These are phyloP conservation scores for Nakazawaea wickerhamii DNA, from an alignment of 805 yeast species.

Conservation along the genomic window DNA sequence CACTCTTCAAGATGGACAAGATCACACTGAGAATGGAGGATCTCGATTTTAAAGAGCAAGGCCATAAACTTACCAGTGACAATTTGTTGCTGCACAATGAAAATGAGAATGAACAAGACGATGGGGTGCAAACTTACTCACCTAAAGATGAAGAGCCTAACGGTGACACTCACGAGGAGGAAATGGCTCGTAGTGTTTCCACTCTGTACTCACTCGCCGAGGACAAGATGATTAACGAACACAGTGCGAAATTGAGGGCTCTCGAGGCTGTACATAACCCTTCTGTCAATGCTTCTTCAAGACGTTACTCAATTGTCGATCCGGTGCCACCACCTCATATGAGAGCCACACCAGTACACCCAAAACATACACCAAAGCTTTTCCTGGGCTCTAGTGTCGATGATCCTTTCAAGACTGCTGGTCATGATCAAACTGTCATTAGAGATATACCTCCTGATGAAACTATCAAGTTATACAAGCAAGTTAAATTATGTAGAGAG, in stretches of 20 bases:
- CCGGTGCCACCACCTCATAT: conserved; percentile 34
- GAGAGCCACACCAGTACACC: conserved; percentile 13
- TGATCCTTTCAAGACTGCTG: conserved; percentile 24
- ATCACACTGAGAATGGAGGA: background rate
- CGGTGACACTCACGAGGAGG: conserved; percentile 8
- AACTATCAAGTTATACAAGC: conserved; percentile 54
- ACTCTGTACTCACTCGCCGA: conserved; percentile 64
- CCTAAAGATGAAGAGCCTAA: conserved; percentile 1
- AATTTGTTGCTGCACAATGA: conserved; percentile 8
- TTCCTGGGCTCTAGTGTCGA: background rate
- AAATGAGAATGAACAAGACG: background rate
- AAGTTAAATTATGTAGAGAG: conserved; percentile 61
- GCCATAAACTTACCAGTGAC: conserved; percentile 3
- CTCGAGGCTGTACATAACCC: conserved; percentile 36
- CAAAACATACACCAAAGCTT: conserved; percentile 14
- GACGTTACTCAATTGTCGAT: conserved; percentile 32
- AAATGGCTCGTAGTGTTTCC: conserved; percentile 20
- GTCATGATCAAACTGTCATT: conserved; percentile 41
- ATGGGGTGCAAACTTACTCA: background rate
- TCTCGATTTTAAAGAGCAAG: background rate
- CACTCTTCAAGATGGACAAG: background rate
- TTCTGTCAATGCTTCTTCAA: conserved; percentile 8
- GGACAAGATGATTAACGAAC: conserved; percentile 57
- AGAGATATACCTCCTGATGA: conserved; percentile 65
- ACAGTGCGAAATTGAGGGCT: conserved; percentile 62